A percentile compares a stretch with the other conserved stretches of the same genome.
Evolutionary conservation across 2,329 filamentous ascomycete genomes (phyloP).

Genomic region (Penicillium brasilianum): DNA sequence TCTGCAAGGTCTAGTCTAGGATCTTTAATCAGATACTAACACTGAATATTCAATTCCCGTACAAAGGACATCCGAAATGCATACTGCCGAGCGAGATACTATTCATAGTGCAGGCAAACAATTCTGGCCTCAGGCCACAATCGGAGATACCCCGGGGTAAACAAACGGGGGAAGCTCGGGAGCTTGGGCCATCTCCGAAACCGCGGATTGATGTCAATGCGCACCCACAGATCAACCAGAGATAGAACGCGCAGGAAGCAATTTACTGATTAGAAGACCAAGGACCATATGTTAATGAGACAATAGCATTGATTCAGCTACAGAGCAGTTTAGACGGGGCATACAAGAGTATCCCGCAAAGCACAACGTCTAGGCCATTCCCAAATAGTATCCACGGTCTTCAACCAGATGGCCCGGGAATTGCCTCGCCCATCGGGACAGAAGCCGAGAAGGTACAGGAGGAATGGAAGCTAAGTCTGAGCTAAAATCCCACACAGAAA

Average conservation of each 20-base stretch:
- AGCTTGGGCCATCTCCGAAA: constrained; percentile 19
- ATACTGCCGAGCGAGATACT: neutral
- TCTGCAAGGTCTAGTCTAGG: neutral
- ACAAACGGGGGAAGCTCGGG: constrained; percentile 20
- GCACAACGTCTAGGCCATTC: constrained; percentile 1
- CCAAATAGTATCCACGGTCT: neutral
- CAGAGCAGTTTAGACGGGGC: neutral
- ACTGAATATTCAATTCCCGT: too few species aligned
- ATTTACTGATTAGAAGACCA: neutral
- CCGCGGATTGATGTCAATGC: neutral
- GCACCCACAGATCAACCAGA: neutral
- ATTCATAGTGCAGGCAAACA: neutral
- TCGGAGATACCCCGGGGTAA: constrained; percentile 22
- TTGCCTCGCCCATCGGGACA: neutral
- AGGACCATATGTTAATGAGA: neutral
- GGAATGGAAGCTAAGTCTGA: neutral
- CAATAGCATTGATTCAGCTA: constrained; percentile 1
- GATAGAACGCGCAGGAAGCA: too few species aligned
- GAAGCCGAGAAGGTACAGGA: neutral
- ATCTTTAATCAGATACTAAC: neutral
- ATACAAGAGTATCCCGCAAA: neutral
- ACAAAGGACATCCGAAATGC: neutral
- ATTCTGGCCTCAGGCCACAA: constrained; percentile 2
- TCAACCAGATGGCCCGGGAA: neutral
- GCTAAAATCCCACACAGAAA: neutral